Evolutionary conservation across 1,284 basidiomycete species (phyloP).

Genomic region (Malassezia globosa): DNA sequence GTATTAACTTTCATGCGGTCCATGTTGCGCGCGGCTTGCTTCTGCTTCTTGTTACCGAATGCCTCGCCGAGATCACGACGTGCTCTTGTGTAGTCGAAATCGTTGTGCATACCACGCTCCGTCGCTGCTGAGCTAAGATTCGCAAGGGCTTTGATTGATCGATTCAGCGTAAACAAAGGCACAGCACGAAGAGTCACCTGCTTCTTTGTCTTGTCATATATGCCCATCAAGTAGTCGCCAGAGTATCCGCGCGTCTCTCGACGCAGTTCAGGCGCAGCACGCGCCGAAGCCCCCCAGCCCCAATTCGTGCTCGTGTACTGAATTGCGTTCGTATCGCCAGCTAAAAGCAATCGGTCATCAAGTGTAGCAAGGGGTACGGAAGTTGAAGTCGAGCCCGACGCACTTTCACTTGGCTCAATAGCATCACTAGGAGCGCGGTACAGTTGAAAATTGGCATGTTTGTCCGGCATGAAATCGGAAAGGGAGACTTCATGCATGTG

Average conservation of each 20-base stretch:
- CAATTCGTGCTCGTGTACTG: conserved; percentile 34
- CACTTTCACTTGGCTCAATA: neutral
- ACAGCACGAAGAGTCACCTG: conserved; percentile 35
- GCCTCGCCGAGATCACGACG: conserved; percentile 39
- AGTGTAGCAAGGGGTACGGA: neutral
- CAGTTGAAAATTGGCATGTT: conserved; percentile 5
- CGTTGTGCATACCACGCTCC: conserved; percentile 20
- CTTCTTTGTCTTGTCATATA: conserved; percentile 34
- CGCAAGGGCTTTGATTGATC: conserved; percentile 34
- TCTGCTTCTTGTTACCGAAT: conserved; percentile 45
- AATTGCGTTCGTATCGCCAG: conserved; percentile 34
- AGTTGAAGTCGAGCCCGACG: neutral
- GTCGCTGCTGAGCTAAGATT: conserved; percentile 26
- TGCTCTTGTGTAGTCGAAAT: conserved; percentile 25
- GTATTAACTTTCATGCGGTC: conserved; percentile 46
- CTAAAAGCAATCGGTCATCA: conserved; percentile 29
- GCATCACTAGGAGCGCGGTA: conserved; percentile 9
- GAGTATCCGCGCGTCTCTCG: conserved; percentile 33
- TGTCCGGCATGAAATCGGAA: conserved; percentile 12
- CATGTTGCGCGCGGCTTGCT: conserved; percentile 34
- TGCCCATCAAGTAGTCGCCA: conserved; percentile 41
- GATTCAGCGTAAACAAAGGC: conserved; percentile 34
- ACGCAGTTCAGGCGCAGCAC: conserved; percentile 23
- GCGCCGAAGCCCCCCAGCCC: conserved; percentile 13
- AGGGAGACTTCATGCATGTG: conserved; percentile 1